Evolutionary conservation across 495 filamentous ascomycete genomes (phyloP).

Genomic region (Trichoderma orchidacearum): DNA sequence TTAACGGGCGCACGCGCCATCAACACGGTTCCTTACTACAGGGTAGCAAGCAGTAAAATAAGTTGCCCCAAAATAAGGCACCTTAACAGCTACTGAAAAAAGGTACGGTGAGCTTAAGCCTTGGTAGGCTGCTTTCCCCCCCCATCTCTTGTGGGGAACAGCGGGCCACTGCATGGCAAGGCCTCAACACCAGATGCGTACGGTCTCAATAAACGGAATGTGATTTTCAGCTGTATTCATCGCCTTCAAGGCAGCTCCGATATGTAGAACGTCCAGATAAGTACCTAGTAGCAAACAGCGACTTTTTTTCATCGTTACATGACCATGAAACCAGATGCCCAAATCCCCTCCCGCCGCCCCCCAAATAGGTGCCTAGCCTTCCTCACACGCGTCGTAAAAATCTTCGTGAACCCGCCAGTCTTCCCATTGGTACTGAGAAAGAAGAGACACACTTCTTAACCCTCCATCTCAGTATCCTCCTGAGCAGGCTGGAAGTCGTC

Average conservation of each 20-base stretch:
- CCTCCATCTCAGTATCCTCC: conserved; percentile 34
- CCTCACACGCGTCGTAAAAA: neutral
- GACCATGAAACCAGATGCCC: neutral
- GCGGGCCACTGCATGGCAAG: neutral
- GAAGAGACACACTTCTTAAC: neutral
- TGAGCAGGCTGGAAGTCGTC: conserved; percentile 30
- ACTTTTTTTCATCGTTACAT: neutral
- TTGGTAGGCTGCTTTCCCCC: neutral
- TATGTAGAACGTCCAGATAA: neutral
- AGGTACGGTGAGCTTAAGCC: neutral
- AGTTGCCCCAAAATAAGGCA: too few relatives aligned
- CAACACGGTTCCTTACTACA: too few relatives aligned
- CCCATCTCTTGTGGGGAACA: neutral
- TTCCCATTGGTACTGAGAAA: neutral
- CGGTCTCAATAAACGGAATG: neutral
- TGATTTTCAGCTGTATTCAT: neutral
- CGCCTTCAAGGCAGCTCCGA: neutral
- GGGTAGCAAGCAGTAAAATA: too few relatives aligned
- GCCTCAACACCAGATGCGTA: neutral
- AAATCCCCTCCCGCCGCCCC: neutral
- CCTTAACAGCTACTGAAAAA: neutral
- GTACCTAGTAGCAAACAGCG: neutral
- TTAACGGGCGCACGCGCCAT: too few relatives aligned
- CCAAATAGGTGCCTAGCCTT: neutral
- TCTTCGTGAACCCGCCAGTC: neutral